phyloP scores from a whole-genome alignment of 2,329 filamentous ascomycete species.

The Apiospora arundinis region DNA sequence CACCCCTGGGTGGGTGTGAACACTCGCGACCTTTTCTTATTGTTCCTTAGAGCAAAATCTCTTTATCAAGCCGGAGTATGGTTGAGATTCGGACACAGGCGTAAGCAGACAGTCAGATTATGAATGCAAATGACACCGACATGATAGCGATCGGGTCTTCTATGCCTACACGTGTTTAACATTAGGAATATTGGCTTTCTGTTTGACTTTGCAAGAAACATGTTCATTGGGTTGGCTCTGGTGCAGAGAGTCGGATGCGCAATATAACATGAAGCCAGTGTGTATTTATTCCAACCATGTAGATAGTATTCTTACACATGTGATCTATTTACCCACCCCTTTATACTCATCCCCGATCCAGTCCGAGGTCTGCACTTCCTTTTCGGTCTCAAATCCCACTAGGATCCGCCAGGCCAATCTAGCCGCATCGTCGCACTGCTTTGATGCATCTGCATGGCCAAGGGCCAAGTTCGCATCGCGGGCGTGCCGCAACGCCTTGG shows the following conservation, averaged over 20 bases:
- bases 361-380: background rate
- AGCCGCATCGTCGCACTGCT: constrained; percentile 37
- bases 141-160: background rate
- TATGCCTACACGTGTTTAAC: background rate
- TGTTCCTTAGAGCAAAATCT: background rate
- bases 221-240: no score
- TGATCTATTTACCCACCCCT: background rate
- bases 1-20: background rate
- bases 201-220: background rate
- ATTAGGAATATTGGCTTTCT: background rate
- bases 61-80: constrained; percentile 3
- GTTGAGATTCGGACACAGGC: constrained; percentile 10
- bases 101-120: constrained; percentile 16
- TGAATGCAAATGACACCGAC: background rate
- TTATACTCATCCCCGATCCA: constrained; percentile 15
- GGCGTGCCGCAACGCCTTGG: constrained; percentile 39
- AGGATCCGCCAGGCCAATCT: constrained; percentile 40
- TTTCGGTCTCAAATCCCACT: constrained; percentile 37
- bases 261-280: background rate
- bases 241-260: background rate
- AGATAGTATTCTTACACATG: background rate
- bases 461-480: constrained; percentile 39
- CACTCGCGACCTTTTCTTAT: background rate
- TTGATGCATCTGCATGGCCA: constrained; percentile 36
- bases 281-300: background rate